These are phyloP conservation scores for Obelidium mucronatum DNA, from an alignment of 192 early-diverging fungal species.

Conservation along the genomic window DNA sequence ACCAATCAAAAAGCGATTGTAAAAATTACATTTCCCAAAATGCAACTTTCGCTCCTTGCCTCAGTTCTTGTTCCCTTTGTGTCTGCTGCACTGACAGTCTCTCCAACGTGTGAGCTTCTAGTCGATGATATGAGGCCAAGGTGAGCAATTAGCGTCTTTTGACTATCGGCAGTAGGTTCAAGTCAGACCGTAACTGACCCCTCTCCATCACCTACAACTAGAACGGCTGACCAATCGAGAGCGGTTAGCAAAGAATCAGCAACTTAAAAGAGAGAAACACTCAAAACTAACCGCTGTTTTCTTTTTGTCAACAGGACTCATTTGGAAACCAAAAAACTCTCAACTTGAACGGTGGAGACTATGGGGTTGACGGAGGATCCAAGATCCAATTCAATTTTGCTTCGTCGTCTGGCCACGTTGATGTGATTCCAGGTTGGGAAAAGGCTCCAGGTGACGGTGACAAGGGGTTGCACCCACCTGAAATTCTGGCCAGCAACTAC, in stretches of 20 bases:
- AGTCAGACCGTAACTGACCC: too few species aligned
- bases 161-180: too few species aligned
- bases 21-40: conserved; percentile 1
- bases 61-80: not conserved
- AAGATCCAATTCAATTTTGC: conserved; percentile 12
- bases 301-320: too few species aligned
- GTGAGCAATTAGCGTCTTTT: not conserved
- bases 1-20: not conserved
- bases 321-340: conserved; percentile 13
- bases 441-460: not conserved
- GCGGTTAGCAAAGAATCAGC: not conserved
- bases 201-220: too few species aligned
- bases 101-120: not conserved
- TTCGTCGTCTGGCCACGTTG: conserved; percentile 11
- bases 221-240: not conserved
- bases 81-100: not conserved
- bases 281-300: not conserved
- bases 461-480: conserved; percentile 13
- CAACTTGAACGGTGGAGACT: conserved; percentile 34
- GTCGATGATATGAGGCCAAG: conserved; percentile 22
- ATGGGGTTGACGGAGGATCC: conserved; percentile 26
- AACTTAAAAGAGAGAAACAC: not conserved
- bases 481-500: conserved; percentile 28
- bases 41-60: not conserved
- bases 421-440: not conserved